Base-by-base conservation (phyloP, 768 basidiomycete species). In the Auriculariales sp. region DNA sequence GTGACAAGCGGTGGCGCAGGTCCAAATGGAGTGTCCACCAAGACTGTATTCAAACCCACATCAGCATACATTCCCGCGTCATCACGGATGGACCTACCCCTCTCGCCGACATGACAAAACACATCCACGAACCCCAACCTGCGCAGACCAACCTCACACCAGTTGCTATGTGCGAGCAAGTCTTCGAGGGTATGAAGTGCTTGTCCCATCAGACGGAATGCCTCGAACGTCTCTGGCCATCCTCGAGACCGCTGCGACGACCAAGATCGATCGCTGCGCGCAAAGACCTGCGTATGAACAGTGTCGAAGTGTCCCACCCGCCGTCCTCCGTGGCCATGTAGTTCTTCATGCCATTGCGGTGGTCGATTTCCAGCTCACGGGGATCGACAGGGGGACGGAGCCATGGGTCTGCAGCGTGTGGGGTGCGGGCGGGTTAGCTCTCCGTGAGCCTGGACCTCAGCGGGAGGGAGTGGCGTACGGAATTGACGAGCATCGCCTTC, bases 261-360 rank as follows among this genome's bases (percentile, higher is more conserved):
- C 84, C 86, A 32, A 65, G 56, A 32, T 81, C 74, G 55, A 91
- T 89, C 62, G 83, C 87, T 27, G 70, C 66, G 22, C 65, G 61
- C 53, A 89, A 70, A 1, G 71, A 71, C 34, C 81, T 72, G 19
- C 82, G 72, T 48, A 84, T 74, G 56, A 76, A 77, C 1, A 75
- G 77, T 12, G 78, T 78, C 1, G 79, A 86, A 0, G 85, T 85
- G 54, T 84, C 83, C 81, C 82, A 89, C 28, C 72, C 71, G 45
- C 72, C 67, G 47, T 71, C 65, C 57, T 78, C 75, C 33, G 81
- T 80, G 2, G 83, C 83, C 68, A 89, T 88, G 62, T 84, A 86
- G 52, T 82, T 88, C 81, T 87, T 87, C 85, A 89, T 88, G 2
- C 86, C 86, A 2, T 77, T 86, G 15, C 69, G 66, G n/a, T 69